These are phyloP conservation scores for Lycium ferocissimum DNA, from an alignment of 257 asterid genomes.

Conservation along the genomic window DNA sequence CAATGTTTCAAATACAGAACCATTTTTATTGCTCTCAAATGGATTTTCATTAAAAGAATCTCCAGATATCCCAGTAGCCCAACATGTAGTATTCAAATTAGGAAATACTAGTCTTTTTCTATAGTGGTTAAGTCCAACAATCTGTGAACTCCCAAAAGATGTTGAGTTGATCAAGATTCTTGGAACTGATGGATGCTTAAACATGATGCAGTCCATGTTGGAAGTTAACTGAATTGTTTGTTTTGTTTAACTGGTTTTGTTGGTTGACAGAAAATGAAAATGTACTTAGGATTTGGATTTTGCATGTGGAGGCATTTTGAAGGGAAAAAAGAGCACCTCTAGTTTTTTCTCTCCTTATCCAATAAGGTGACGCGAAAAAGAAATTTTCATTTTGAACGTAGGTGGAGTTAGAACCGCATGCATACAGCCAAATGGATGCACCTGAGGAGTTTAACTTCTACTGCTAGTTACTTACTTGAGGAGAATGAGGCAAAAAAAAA, in stretches of 20 bases:
- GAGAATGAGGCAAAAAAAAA: too few species aligned
- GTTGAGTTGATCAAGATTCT: conserved; percentile 42
- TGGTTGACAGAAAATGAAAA: neutral
- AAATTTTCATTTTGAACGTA: neutral
- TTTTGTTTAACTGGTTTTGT: neutral
- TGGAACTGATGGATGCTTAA: conserved; percentile 47
- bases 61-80: conserved; percentile 52
- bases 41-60: conserved; percentile 38
- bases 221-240: neutral
- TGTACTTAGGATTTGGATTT: conserved; percentile 15
- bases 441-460: too few species aligned
- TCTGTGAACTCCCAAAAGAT: conserved; percentile 30
- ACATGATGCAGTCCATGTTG: conserved; percentile 51
- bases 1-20: conserved; percentile 50
- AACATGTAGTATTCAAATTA: conserved; percentile 41
- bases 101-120: conserved; percentile 33
- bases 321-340: conserved; percentile 36
- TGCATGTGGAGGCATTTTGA: conserved; percentile 16
- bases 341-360: conserved; percentile 40
- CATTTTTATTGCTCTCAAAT: conserved; percentile 39
- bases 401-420: neutral
- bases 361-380: neutral
- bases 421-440: neutral
- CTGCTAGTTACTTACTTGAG: too few species aligned
- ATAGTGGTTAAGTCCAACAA: conserved; percentile 31